These are phyloP conservation scores for Mucuna pruriens DNA, from an alignment of 306 rosid species.

Conservation along the genomic window DNA sequence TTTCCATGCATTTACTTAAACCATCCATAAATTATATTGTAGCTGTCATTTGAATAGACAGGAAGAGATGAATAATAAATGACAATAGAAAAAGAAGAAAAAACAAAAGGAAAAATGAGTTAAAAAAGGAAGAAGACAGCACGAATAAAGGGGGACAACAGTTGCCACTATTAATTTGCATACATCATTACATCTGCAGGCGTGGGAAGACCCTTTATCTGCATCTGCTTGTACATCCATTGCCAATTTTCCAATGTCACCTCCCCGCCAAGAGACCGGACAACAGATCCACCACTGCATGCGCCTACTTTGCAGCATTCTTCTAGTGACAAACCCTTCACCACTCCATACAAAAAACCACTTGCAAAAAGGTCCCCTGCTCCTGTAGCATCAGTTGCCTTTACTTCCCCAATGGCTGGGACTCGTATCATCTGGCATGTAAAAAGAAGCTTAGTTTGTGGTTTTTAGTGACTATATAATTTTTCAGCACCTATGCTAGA, in stretches of 20 bases:
- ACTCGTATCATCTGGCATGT: conserved; percentile 65
- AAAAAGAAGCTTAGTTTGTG: conserved; percentile 10
- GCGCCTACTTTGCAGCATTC: conserved; percentile 91
- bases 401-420: conserved; percentile 78
- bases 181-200: conserved; percentile 41
- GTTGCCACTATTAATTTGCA: conserved; percentile 39
- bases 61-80: conserved; percentile 15
- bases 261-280: conserved; percentile 90
- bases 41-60: conserved; percentile 23
- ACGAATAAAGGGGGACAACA: not conserved
- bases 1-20: conserved; percentile 18
- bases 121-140: not conserved
- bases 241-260: conserved; percentile 80
- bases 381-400: conserved; percentile 89
- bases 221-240: conserved; percentile 97
- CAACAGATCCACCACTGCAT: conserved; percentile 94
- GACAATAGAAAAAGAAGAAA: not conserved
- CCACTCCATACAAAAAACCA: conserved; percentile 89
- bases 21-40: conserved; percentile 27
- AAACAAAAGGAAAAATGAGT: not conserved
- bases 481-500: not conserved
- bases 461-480: not conserved
- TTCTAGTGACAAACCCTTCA: conserved; percentile 81
- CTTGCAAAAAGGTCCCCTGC: conserved; percentile 98
- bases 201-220: conserved; percentile 62